These are phyloP conservation scores for Phytophthora sp. DNA, from an alignment of 352 stramenopile genomes.

Conservation along the genomic window DNA sequence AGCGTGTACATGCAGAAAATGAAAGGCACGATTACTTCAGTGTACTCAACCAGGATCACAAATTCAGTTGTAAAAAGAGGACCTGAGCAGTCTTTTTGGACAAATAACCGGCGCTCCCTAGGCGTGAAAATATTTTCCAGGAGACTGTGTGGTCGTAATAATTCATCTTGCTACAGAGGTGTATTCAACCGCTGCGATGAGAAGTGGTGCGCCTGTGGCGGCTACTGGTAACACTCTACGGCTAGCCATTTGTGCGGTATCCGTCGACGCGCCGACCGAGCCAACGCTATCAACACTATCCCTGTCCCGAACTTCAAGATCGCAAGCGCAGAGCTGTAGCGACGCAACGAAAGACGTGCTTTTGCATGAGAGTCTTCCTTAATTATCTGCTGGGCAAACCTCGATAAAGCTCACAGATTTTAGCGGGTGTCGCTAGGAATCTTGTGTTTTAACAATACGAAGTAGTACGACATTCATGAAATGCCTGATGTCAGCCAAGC, in stretches of 20 bases:
- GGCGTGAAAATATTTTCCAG: background rate
- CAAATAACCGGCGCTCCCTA: constrained; percentile 2
- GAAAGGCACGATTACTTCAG: constrained; percentile 32
- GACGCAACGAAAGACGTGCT: background rate
- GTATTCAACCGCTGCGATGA: background rate
- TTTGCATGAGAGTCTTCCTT: constrained; percentile 5
- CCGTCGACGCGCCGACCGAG: background rate
- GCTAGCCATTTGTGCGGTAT: background rate
- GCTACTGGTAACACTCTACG: background rate
- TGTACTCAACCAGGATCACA: constrained; percentile 33
- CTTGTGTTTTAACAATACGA: background rate
- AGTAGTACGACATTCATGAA: background rate
- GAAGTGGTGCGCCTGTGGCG: background rate
- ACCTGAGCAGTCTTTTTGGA: constrained; percentile 12
- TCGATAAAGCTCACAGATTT: constrained; percentile 6
- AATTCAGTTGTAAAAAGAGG: constrained; percentile 36
- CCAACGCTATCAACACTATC: background rate
- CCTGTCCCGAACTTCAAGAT: background rate
- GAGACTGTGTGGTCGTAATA: background rate
- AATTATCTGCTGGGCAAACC: constrained; percentile 7
- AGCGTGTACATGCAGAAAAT: constrained; percentile 23
- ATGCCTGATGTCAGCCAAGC: constrained; percentile 25
- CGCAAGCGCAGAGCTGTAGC: background rate
- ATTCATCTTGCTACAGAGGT: background rate
- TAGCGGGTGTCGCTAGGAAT: constrained; percentile 5